Base-by-base conservation (phyloP, 345 rosid species). In the Hirschfeldia incana region DNA sequence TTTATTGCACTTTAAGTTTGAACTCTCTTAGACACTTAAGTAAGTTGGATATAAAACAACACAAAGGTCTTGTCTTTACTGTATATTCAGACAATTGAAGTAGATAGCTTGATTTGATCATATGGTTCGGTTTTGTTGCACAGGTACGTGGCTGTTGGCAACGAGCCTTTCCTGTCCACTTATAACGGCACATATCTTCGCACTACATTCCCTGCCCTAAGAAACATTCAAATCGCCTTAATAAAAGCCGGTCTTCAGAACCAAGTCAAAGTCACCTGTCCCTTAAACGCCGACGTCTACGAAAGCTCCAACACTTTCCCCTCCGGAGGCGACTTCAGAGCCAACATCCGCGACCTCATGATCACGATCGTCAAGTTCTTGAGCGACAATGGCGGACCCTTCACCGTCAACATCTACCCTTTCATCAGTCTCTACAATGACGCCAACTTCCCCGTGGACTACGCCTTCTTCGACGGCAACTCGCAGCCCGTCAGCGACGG, bases 61-160 rank as follows among this genome's bases (percentile, higher is more conserved):
- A n/a, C 3, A n/a, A 13, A 60, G 7, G 12, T 58, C 27, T 8
- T 69, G 53, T 68, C 55, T 76, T 61, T 1, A 69, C 70, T 69
- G 70, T 62, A 51, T 16, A 21, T 21, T 21, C 21, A 21, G 21
- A 21, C 21, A 21, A 21, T 21, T 21, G 21, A 42, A 42, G 0
- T 42, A 28, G 65, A 49, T 63, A n/a, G 8, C 58, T 49, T 26
- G 16, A 65, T 9, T 64, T 70, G 67, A 53, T 36, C 4, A n/a
- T 53, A 17, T 72, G 76, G 11, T 78, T 69, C 1, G 27, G 74
- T 46, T 65, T 8, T 5, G 15, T 66, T 78, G 37, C 26, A 72
- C 91, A 94, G 98, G 83, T 90, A 92, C 44, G 97, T 94, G 9
- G 98, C 97, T n/a, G 97, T 91, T 0, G 98, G 98, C 2, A 95